Evolutionary conservation across 495 filamentous ascomycete species (phyloP), one percentile per base, ranked within the genome.

Genomic region (Penicillium psychrofluorescens): DNA sequence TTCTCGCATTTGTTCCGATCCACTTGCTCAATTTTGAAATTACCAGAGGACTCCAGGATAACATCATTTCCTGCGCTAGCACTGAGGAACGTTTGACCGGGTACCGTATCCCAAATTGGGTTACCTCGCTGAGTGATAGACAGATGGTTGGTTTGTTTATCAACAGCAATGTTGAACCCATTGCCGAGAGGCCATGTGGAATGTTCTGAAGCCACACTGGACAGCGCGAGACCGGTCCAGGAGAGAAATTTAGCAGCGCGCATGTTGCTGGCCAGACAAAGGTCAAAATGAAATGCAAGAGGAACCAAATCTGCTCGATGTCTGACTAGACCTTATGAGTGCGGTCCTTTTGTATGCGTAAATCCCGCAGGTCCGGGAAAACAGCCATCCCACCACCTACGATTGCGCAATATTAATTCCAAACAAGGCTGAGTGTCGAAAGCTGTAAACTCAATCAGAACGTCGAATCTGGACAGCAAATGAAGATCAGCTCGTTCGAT

Each of bases 11-110:
- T 58, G 35, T 42, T 41, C 2, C 39, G 30, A 30, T 58, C 52
- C 6, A 58, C 46, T n/a, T 55, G 42, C 9, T 45, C 53, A 36
- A 58, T 53, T 33, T 58, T 53, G 49, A 55, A 58, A 38, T 53
- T 55, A 22, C 55, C 55, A 35, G 44, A 55, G 11, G 52, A 46
- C 11, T 32, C 46, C n/a, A 50, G 39, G 29, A 58, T 44, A 10
- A 46, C 16, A 28, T 58, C 55, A 12, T 37, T 29, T 6, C 52
- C 55, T 11, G 52, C 43, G 12, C 52, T 55, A 1, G 55, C 52
- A 37, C 55, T 53, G 15, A 58, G 49, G 36, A 58, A 55, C 4
- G 43, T 11, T 14, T 49, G 16, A 1, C 42, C 36, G 22, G 55
- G 36, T 1, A 50, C 28, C 11, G 55, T 55, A 22, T 58, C 52